These are phyloP conservation scores for Penicillium subrubescens DNA, from an alignment of 495 filamentous ascomycete species.

Conservation along the genomic window DNA sequence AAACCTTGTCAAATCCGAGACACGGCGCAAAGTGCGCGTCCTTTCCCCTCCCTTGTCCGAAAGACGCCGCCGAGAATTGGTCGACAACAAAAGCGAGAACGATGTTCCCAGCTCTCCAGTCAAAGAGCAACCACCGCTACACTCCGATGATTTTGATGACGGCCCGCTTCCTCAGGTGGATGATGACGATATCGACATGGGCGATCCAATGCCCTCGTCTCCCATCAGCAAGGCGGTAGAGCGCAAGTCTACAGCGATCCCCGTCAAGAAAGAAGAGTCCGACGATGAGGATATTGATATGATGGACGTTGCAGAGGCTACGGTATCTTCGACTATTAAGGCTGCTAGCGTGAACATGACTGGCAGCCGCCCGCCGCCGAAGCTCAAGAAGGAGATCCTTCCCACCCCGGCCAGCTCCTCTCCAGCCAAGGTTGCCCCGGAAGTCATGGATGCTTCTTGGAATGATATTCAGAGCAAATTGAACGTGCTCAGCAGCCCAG, in stretches of 20 bases:
- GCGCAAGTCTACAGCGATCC: constrained; percentile 63
- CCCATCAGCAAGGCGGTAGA: constrained; percentile 79
- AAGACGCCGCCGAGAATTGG: constrained; percentile 47
- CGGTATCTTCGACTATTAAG: constrained; percentile 62
- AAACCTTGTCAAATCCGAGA: constrained; percentile 69
- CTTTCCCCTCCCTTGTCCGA: constrained; percentile 72
- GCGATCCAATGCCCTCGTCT: constrained; percentile 83
- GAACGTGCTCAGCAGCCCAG: constrained; percentile 77
- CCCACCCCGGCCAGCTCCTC: constrained; percentile 77
- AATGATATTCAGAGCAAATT: constrained; percentile 83
- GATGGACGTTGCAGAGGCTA: constrained; percentile 81
- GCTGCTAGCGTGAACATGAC: constrained; percentile 80
- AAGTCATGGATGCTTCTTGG: constrained; percentile 83
- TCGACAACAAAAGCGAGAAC: constrained; percentile 47
- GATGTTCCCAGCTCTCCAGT: constrained; percentile 33
- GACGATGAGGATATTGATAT: constrained; percentile 80
- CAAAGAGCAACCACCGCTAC: constrained; percentile 38
- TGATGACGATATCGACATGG: constrained; percentile 76
- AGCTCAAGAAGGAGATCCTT: constrained; percentile 66
- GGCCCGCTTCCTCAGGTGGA: constrained; percentile 50
- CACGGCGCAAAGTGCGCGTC: constrained; percentile 74
- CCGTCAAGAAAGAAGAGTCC: constrained; percentile 63
- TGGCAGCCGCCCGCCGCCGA: constrained; percentile 77
- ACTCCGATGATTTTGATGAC: constrained; percentile 55
- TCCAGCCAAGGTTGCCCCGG: constrained; percentile 59